Base-by-base conservation (phyloP, 768 basidiomycete species). In the Sarcodon aspratus region DNA sequence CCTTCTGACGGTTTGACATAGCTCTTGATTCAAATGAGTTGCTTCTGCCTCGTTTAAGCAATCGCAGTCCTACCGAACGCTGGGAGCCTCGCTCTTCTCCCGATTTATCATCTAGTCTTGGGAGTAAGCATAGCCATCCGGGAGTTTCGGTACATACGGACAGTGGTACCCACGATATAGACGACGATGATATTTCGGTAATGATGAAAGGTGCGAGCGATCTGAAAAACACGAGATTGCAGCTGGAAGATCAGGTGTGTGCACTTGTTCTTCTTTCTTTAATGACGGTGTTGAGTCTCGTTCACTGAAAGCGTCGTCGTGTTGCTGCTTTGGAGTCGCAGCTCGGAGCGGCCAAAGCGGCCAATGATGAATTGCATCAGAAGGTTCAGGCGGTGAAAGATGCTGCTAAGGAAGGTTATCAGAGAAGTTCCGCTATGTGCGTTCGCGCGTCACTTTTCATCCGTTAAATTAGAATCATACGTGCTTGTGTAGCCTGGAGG, bases 361-460 rank as follows among this genome's bases (percentile, higher is more conserved):
- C 61, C 48, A 63, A 61, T 42, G 57, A 57, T n/a, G 59, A 61
- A 15, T 15, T 55, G 2, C 33, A 50, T 7, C 55, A 56, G 31
- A 57, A 57, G 0, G 50, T 63, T 3, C 48, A 54, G 44, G 47
- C 51, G 0, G 57, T 60, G 10, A 63, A 61, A 43, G 60, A 55
- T 1, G 49, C 58, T 0, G 57, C 60, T 0, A 56, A 55, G 50
- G 53, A 54, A 18, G 54, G 57, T 27, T 17, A 60, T 13, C 57
- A 63, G 33, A 40, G 49, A 1, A 57, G 51, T 43, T 57, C 56
- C 3, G 50, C 49, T 36, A 61, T 55, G 61, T 59, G 17, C 18
- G 37, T 43, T 36, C 12, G 47, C 44, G 13, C 3, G 12, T 33
- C 12, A 17, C 2, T 7, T 13, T 7, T 40, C 17, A 13, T 6